Conservation (phyloP, 2,329 filamentous ascomycete genomes). For the Xylaria polymorpha region DNA sequence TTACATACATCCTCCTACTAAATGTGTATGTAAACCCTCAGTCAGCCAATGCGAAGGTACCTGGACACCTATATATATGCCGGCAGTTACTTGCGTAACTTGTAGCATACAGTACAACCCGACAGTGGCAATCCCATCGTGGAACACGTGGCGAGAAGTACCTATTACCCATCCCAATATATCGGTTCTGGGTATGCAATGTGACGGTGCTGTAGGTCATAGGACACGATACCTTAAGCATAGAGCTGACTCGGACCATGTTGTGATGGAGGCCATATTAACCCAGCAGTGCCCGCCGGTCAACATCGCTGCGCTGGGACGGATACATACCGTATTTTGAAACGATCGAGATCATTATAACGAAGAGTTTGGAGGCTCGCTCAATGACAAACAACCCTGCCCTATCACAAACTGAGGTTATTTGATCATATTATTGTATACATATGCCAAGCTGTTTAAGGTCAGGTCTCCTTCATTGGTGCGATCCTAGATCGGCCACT, state of each 20-base stretch:
- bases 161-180: background rate
- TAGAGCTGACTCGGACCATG: background rate
- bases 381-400: no score
- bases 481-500: background rate
- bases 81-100: no score
- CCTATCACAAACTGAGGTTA: background rate
- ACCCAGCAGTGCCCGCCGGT: background rate
- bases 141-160: background rate
- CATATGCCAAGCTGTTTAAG: no score
- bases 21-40: background rate
- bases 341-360: background rate
- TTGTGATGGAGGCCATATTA: background rate
- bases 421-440: background rate
- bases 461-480: background rate
- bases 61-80: no score
- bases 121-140: background rate
- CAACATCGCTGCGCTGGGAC: background rate
- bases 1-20: background rate
- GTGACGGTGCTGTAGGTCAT: background rate
- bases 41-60: no score
- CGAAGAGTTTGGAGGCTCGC: background rate
- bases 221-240: background rate
- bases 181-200: background rate
- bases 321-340: background rate
- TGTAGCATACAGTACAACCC: no score